Conservation (phyloP, 371 early-diverging fungal genomes). For the Mucor sp. region DNA sequence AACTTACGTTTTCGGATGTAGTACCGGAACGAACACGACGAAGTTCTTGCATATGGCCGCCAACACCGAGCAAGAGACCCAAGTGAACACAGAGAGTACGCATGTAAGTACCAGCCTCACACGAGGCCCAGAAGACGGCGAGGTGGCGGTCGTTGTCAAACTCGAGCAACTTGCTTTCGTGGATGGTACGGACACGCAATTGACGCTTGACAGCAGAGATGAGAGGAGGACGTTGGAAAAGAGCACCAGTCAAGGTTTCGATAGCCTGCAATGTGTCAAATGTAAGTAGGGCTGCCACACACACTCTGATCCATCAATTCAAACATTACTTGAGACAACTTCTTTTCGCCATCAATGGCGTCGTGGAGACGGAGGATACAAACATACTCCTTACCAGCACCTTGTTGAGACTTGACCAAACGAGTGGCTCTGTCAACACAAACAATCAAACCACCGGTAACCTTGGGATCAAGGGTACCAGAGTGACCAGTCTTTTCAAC, state of each 20-base stretch:
- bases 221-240: conserved; percentile 99
- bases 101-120: conserved; percentile 99
- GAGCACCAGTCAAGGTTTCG: conserved; percentile 96
- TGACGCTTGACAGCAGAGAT: conserved; percentile 99
- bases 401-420: conserved; percentile 99
- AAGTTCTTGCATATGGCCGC: conserved; percentile 99
- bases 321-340: conserved; percentile 65
- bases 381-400: conserved; percentile 99
- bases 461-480: conserved; percentile 99
- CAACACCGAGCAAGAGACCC: conserved; percentile 95
- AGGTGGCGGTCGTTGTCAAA: conserved; percentile 95
- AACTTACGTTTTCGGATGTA: conserved; percentile 80
- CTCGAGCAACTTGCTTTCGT: conserved; percentile 95
- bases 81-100: conserved; percentile 99
- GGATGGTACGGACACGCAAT: conserved; percentile 98
- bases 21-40: conserved; percentile 98
- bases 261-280: conserved; percentile 60
- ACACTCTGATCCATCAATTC: no score
- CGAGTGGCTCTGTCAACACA: conserved; percentile 99
- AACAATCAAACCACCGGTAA: conserved; percentile 99
- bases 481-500: conserved; percentile 99
- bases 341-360: conserved; percentile 86
- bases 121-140: conserved; percentile 97
- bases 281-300: not conserved
- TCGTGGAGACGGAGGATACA: conserved; percentile 96